Evolutionary conservation across 2,329 filamentous ascomycete species (phyloP), one percentile per base, ranked within the genome.

Genomic region (Beauveria scarabaeidicola): DNA sequence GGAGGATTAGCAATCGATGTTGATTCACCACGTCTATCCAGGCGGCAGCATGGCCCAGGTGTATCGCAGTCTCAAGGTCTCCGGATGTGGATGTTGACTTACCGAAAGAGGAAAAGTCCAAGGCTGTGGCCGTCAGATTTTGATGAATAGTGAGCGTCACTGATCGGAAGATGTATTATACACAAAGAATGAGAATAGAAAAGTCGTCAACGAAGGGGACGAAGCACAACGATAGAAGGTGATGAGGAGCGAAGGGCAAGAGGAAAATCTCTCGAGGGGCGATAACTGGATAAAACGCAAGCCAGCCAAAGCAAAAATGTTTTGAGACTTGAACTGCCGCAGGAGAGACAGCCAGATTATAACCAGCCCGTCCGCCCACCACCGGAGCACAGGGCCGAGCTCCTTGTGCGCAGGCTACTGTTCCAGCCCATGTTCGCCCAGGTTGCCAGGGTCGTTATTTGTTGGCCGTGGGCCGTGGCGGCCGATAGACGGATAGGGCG

Each of bases 341-440:
- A 59, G 48, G 57, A 48, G 58, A 60, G 58, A 54, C 58, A 60
- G 58, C 29, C 41, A 54, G 58, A 58, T 58, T 58, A 58, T 58
- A 58, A 43, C 47, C 44, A 51, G 11, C 32, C 13, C 27, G 19
- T n/a, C 23, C n/a, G 17, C 8, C 27, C 48, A 21, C 29, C 41
- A 15, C n/a, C n/a, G 54, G 43, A 23, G 43, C 11, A 47, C 53
- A 51, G 10, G 36, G 36, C 55, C 36, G 17, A n/a, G 47, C 23
- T 52, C 55, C 47, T 21, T 58, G 38, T 27, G 15, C 9, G 21
- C 36, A n/a, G 21, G 44, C 27, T 25, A 13, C 17, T 48, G n/a
- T 25, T 48, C 43, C 32, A 23, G 44, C 44, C 54, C 54, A 57
- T 19, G 27, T 32, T 44, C 23, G 19, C 17, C n/a, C 11, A 13